Percentiles rank a stretch among this genome's conserved stretches.
Conservation (phyloP, 139 green algal species). For the Zygnema circumcarinatum region DNA sequence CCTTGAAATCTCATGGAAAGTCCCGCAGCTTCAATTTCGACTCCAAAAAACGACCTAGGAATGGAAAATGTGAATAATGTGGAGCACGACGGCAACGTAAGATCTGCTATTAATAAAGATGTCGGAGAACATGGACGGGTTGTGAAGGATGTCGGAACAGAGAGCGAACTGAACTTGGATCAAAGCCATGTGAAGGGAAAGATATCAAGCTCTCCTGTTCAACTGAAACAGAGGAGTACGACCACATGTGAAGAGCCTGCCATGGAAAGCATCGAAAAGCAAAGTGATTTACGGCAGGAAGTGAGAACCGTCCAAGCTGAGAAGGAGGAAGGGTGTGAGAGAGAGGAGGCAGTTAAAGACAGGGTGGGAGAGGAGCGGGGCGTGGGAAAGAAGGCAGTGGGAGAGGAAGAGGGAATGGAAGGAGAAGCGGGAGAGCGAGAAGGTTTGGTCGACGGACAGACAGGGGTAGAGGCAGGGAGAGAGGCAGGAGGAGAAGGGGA, state of each 20-base stretch:
- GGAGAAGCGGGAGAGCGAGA: not conserved
- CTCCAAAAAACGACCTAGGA: no score
- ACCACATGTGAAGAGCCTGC: no score
- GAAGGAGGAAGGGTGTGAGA: not conserved
- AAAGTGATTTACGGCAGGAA: no score
- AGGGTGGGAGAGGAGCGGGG: not conserved
- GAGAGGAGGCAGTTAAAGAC: not conserved
- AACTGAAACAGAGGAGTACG: not conserved
- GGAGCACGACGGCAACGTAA: no score
- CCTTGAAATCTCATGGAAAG: conserved; percentile 34
- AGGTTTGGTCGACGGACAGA: not conserved
- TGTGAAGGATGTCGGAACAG: not conserved
- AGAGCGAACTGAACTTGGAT: not conserved
- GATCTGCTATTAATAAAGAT: conserved; percentile 41
- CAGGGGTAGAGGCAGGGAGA: not conserved
- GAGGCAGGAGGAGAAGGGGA: not conserved
- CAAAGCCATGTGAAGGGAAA: not conserved
- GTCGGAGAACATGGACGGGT: conserved; percentile 18
- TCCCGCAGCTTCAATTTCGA: conserved; percentile 67
- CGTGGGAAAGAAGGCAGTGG: not conserved
- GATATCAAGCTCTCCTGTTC: not conserved
- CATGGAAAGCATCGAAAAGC: no score
- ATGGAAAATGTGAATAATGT: conserved; percentile 63
- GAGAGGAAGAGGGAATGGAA: not conserved
- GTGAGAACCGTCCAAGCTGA: not conserved